Percentiles rank a stretch among this genome's conserved stretches.
These are phyloP conservation scores for Trichomonascus vanleenenianus DNA, from an alignment of 805 yeast species.

Conservation along the genomic window DNA sequence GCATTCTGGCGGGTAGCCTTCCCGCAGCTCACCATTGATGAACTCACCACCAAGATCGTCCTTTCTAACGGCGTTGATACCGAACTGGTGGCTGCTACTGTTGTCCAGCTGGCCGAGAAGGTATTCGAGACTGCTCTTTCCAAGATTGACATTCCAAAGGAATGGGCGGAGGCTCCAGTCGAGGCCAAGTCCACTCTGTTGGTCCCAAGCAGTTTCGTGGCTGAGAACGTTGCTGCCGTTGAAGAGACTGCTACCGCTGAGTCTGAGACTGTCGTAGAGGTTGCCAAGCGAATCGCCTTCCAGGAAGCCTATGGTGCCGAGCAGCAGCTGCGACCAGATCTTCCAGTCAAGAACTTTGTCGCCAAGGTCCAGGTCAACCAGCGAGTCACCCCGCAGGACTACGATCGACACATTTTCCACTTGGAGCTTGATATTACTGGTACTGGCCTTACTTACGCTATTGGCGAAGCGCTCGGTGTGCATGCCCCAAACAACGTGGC, in stretches of 20 bases:
- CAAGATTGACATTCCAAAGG: conserved; percentile 34
- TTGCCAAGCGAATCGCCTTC: conserved; percentile 69
- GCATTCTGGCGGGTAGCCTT: conserved; percentile 70
- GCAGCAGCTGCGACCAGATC: conserved; percentile 75
- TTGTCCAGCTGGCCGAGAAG: conserved; percentile 32
- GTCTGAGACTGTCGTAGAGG: conserved; percentile 40
- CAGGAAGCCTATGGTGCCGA: conserved; percentile 63
- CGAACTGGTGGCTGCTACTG: conserved; percentile 59
- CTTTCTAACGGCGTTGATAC: conserved; percentile 77
- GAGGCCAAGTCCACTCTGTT: conserved; percentile 20
- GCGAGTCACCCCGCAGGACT: conserved; percentile 82
- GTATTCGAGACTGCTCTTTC: conserved; percentile 20
- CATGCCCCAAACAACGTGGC: conserved; percentile 76
- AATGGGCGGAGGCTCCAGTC: conserved; percentile 26
- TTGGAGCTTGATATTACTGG: conserved; percentile 88
- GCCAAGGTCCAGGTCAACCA: conserved; percentile 88
- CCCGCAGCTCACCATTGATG: conserved; percentile 50
- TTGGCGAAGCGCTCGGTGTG: conserved; percentile 95
- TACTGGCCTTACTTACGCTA: conserved; percentile 83
- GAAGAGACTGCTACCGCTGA: conserved; percentile 28
- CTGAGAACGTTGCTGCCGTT: conserved; percentile 10
- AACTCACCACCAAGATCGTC: conserved; percentile 66
- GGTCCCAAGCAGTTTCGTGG: conserved; percentile 19
- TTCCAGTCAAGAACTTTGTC: conserved; percentile 74
- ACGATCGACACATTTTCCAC: conserved; percentile 93